These are phyloP conservation scores for Solanum hybrid DNA, from an alignment of 305 asterid species.

Conservation along the genomic window DNA sequence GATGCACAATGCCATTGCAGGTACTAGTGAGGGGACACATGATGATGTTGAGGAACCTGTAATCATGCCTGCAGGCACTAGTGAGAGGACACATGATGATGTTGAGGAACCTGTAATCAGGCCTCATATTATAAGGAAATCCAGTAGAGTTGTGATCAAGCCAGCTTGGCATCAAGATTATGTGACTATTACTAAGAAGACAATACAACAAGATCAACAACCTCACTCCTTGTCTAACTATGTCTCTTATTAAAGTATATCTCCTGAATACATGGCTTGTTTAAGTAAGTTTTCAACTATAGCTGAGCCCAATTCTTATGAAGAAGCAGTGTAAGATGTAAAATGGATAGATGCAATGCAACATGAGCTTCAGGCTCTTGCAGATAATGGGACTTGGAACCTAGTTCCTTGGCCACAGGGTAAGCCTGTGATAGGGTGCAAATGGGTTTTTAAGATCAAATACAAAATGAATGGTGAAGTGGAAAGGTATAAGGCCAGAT, in stretches of 20 bases:
- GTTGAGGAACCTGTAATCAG: background rate
- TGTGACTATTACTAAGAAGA: background rate
- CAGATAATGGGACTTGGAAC: no score
- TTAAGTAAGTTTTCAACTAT: background rate
- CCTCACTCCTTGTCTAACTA: background rate
- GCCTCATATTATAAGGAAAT: background rate
- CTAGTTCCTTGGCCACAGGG: no score
- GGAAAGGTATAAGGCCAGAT: no score
- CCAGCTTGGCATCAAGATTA: background rate
- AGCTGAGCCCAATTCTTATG: background rate
- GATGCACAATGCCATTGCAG: no score
- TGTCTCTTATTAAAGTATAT: no score
- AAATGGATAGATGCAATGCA: no score
- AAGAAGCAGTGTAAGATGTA: background rate
- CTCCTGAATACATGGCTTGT: background rate
- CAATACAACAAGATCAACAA: accelerated
- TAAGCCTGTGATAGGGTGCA: no score
- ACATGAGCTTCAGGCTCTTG: no score
- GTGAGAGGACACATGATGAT: background rate
- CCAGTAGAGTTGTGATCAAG: background rate
- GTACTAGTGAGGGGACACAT: accelerated
- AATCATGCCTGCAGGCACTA: no score
- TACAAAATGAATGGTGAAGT: no score
- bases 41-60: background rate
- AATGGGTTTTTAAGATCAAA: no score